phyloP scores from a whole-genome alignment of 257 asterid genomes.

The Capsicum chinense region DNA sequence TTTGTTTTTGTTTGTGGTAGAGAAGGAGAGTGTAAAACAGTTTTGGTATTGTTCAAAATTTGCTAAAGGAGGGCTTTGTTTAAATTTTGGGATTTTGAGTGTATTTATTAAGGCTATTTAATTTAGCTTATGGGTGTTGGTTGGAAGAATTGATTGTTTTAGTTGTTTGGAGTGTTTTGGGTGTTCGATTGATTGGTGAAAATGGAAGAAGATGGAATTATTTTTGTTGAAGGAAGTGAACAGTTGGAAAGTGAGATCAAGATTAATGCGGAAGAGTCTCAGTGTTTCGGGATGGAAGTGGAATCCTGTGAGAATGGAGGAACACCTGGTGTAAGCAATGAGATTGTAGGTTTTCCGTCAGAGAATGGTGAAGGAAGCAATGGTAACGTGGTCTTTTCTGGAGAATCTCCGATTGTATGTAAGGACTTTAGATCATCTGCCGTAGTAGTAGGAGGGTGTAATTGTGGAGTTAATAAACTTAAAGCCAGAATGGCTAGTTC shows the following conservation, averaged over 20 bases:
- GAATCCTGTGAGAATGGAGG: constrained; percentile 41
- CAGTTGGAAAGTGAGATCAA: constrained; percentile 28
- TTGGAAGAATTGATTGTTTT: constrained; percentile 19
- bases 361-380: constrained; percentile 64
- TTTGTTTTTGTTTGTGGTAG: background rate
- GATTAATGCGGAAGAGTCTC: constrained; percentile 38
- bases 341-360: constrained; percentile 39
- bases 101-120: background rate
- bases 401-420: constrained; percentile 66
- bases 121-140: background rate
- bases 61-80: background rate
- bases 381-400: constrained; percentile 67
- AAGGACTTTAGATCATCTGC: constrained; percentile 47
- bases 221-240: constrained; percentile 10
- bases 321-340: constrained; percentile 16
- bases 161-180: constrained; percentile 16
- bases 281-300: constrained; percentile 65
- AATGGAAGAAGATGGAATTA: constrained; percentile 42
- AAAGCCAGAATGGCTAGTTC: constrained; percentile 70
- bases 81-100: background rate
- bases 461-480: constrained; percentile 85
- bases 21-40: background rate
- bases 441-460: constrained; percentile 51
- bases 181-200: constrained; percentile 24
- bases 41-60: background rate